Base-by-base conservation (phyloP, 1,284 basidiomycete species). In the Mrakiaceae sp. region DNA sequence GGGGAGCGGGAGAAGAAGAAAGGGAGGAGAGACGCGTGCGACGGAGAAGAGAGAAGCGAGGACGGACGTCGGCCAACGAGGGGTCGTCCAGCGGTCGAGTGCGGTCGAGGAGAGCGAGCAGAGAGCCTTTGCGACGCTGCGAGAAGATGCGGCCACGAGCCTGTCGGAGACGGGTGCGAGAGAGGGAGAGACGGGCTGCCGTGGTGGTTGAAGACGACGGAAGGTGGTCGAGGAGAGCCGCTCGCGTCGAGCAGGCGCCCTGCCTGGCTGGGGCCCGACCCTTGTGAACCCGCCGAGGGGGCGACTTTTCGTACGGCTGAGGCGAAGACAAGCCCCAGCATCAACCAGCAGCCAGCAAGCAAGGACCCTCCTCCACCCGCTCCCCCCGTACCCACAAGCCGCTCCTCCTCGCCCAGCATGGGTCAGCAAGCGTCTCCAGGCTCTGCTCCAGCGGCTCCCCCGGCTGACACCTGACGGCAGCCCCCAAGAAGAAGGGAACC, bases 401-500 rank as follows among this genome's bases (percentile, higher is more conserved):
- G 9, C 16, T 8, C 49, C 58, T 60, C 10, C 16, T 49, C 10
- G 47, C 39, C 6, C 46, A 57, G 5, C n/a, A 63, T 63, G 62
- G 62, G 62, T 63, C 5, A 42, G 62, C 43, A 12, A 8, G 16
- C 4, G 12, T 7, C 39, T 8, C 16, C 27, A 11, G n/a, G 5
- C 6, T 14, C 11, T 43, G 12, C 39, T 6, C 50, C 39, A 40
- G 10, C 44, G 40, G 11, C 44, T 9, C 16, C 16, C 40, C 11
- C 10, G 10, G 56, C 56, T 58, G 56, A 10, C 39, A 9, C 53
- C n/a, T 16, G 53, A 3, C 43, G 6, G 1, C 69, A 78, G 77
- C 77, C 68, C 77, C 77, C 66, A 77, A 78, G 65, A 94, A 94
- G 76, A 88, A 94, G 83, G 83, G 82, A 70, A 84, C 90, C 78